Evolutionary conservation across 306 rosid genomes (phyloP).

Genomic region (Rosa persica): DNA sequence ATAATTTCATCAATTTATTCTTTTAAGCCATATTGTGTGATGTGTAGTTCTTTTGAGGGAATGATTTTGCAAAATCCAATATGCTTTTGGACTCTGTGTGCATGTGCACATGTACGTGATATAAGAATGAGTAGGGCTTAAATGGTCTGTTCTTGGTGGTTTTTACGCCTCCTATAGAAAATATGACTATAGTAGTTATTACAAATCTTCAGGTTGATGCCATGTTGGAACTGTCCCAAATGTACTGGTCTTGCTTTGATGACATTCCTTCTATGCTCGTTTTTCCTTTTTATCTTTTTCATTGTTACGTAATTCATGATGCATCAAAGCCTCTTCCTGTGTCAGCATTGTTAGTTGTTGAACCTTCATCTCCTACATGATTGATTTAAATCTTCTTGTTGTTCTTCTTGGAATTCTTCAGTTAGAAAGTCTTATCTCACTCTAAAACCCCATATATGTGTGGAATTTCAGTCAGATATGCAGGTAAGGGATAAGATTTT

Average conservation of each 20-base stretch:
- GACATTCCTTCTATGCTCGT: background rate
- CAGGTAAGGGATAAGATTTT: conserved; percentile 90
- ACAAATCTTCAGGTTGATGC: background rate
- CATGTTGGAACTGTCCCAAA: background rate
- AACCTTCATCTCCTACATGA: background rate
- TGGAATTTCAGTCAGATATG: conserved; percentile 77
- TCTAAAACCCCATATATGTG: conserved; percentile 20
- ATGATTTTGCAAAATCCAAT: background rate
- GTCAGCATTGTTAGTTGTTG: background rate
- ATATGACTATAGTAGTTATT: background rate
- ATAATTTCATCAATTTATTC: background rate
- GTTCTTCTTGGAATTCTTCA: background rate
- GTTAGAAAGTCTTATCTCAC: background rate
- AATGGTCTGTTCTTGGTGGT: background rate
- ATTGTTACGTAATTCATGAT: background rate
- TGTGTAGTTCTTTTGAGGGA: background rate
- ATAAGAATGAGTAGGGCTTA: background rate
- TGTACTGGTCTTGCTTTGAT: background rate
- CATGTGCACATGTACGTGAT: background rate
- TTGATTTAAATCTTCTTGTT: background rate
- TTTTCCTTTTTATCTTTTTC: background rate
- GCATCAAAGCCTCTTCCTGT: background rate
- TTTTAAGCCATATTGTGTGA: background rate
- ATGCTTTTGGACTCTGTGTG: background rate
- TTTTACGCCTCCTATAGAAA: background rate